Evolutionary conservation across 2,329 filamentous ascomycete species (phyloP).

Genomic region (Fusarium verticillioides): DNA sequence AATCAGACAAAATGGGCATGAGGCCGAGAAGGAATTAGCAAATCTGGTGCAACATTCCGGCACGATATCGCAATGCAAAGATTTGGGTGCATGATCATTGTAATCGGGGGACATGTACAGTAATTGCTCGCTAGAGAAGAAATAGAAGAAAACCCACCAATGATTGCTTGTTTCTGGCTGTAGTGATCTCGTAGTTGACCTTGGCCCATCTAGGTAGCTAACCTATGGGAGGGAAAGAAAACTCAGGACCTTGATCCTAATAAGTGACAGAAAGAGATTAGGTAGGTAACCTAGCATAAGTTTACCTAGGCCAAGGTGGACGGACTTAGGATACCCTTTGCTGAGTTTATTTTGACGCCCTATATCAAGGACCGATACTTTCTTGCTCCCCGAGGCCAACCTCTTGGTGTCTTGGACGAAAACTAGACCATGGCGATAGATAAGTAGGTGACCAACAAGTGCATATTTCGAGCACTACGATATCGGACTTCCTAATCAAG

Average conservation of each 20-base stretch:
- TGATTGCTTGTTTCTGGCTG: neutral
- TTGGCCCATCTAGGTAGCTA: neutral
- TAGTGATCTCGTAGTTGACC: neutral
- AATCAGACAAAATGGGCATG: neutral
- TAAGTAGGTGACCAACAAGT: neutral
- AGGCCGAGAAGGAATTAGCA: neutral
- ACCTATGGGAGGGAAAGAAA: too few relatives aligned
- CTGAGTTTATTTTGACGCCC: too few relatives aligned
- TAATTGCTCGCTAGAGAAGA: neutral
- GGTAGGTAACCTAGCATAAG: too few relatives aligned
- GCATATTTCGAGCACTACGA: neutral
- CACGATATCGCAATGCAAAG: neutral
- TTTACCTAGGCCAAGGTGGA: too few relatives aligned
- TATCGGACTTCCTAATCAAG: slow-evolving; percentile 17
- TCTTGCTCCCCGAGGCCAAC: neutral
- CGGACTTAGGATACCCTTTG: too few relatives aligned
- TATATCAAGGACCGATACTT: too few relatives aligned
- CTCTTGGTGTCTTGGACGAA: neutral
- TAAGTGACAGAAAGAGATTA: too few relatives aligned
- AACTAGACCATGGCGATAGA: neutral
- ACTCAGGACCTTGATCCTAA: too few relatives aligned
- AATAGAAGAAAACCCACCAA: neutral
- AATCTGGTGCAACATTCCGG: neutral
- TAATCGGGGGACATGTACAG: neutral
- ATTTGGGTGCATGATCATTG: slow-evolving; percentile 1